Evolutionary conservation across 257 asterid genomes (phyloP).

Genomic region (Agastache rugosa): DNA sequence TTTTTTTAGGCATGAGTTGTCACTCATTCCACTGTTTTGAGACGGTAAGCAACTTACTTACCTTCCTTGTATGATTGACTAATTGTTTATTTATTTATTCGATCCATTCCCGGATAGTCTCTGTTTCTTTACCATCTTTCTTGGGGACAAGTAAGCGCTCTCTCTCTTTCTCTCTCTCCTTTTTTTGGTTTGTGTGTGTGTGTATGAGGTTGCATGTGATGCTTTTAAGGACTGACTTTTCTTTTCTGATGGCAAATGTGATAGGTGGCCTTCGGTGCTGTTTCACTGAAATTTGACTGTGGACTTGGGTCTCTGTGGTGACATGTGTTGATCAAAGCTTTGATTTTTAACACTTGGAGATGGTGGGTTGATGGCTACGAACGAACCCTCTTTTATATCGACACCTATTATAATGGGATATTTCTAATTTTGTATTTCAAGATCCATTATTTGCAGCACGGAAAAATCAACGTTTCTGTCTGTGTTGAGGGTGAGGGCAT

Average conservation of each 20-base stretch:
- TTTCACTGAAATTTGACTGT: slow-evolving; percentile 40
- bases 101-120: not conserved
- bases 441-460: not conserved
- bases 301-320: slow-evolving; percentile 41
- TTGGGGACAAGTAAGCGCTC: slow-evolving; percentile 20
- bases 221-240: slow-evolving; percentile 34
- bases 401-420: slow-evolving; percentile 9
- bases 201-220: slow-evolving; percentile 29
- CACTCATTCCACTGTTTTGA: slow-evolving; percentile 51
- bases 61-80: slow-evolving; percentile 43
- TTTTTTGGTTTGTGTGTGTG: not conserved
- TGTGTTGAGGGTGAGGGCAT: not conserved
- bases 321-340: slow-evolving; percentile 42
- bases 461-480: not conserved
- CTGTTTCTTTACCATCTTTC: slow-evolving; percentile 35
- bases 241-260: slow-evolving; percentile 15
- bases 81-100: slow-evolving; percentile 28
- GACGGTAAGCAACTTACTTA: slow-evolving; percentile 65
- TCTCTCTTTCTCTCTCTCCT: not conserved
- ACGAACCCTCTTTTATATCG: slow-evolving; percentile 16
- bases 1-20: slow-evolving; percentile 36
- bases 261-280: slow-evolving; percentile 37
- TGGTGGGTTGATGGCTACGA: slow-evolving; percentile 16
- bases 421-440: not conserved
- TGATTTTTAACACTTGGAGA: slow-evolving; percentile 39